These are phyloP conservation scores for Candida palmyrensis DNA, from an alignment of 805 yeast species.

Conservation along the genomic window DNA sequence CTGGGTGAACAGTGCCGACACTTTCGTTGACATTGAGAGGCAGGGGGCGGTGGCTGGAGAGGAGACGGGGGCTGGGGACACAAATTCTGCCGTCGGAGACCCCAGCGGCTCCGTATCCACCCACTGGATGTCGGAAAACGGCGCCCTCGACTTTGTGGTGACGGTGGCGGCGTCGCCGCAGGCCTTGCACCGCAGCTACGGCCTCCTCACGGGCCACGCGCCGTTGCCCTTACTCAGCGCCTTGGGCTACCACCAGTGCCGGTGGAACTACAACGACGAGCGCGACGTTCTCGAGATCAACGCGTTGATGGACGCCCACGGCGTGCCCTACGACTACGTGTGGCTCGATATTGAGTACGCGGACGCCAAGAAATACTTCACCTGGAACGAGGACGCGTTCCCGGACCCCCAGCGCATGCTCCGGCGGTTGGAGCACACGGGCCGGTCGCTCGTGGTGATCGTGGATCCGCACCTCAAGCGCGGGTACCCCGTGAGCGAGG, in stretches of 20 bases:
- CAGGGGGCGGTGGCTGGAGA: too few species aligned
- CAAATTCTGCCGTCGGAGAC: too few species aligned
- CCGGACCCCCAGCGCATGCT: slow-evolving; percentile 73
- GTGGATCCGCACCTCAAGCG: slow-evolving; percentile 89
- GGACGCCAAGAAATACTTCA: slow-evolving; percentile 79
- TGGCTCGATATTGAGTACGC: slow-evolving; percentile 97
- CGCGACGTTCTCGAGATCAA: slow-evolving; percentile 75
- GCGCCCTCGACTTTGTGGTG: slow-evolving; percentile 70
- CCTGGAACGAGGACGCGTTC: slow-evolving; percentile 76
- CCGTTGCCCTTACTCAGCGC: slow-evolving; percentile 73
- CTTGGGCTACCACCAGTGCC: slow-evolving; percentile 90
- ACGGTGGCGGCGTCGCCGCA: slow-evolving; percentile 57
- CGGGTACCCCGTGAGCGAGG: slow-evolving; percentile 60
- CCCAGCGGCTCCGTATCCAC: too few species aligned
- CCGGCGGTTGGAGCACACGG: slow-evolving; percentile 56
- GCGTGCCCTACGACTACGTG: slow-evolving; percentile 82
- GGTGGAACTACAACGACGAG: slow-evolving; percentile 95
- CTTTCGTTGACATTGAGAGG: slow-evolving; percentile 71
- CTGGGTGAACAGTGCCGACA: slow-evolving; percentile 93
- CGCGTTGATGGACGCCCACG: slow-evolving; percentile 61
- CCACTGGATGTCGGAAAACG: slow-evolving; percentile 95
- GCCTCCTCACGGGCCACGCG: slow-evolving; percentile 67
- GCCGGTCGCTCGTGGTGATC: slow-evolving; percentile 76
- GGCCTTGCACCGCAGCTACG: slow-evolving; percentile 56
- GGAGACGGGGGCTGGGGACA: too few species aligned